These are phyloP conservation scores for Cyberlindnera sargentensis DNA, from an alignment of 805 yeast species.

Conservation along the genomic window DNA sequence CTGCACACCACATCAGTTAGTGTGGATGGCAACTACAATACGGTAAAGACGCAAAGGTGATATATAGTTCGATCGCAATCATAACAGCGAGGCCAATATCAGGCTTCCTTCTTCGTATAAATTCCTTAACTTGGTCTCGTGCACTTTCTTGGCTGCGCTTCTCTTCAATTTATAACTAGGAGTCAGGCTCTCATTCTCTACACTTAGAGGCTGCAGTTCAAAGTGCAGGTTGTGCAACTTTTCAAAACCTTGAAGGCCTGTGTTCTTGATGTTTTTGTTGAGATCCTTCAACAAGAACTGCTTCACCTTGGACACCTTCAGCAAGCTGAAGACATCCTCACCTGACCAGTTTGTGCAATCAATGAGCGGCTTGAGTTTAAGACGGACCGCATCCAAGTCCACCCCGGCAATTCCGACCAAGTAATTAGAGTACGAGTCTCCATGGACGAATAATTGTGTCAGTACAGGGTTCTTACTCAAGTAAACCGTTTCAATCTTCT, in stretches of 20 bases:
- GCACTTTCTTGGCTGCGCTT: constrained; percentile 38
- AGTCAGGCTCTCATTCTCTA: constrained; percentile 55
- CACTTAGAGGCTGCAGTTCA: constrained; percentile 50
- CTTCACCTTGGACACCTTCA: constrained; percentile 8
- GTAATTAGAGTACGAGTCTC: constrained; percentile 42
- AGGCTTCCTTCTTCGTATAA: constrained; percentile 43
- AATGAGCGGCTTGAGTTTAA: neutral
- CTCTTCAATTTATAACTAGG: constrained; percentile 58
- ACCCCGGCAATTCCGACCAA: constrained; percentile 51
- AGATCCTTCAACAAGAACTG: constrained; percentile 3
- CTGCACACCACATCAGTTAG: too few species aligned
- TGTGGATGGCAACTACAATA: too few species aligned
- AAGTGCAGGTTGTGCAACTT: constrained; percentile 47
- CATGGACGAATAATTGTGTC: constrained; percentile 46
- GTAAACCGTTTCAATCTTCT: constrained; percentile 53
- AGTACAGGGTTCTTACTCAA: constrained; percentile 34
- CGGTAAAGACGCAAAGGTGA: too few species aligned
- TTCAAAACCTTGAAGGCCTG: constrained; percentile 44
- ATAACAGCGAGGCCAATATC: constrained; percentile 3
- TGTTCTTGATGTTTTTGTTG: constrained; percentile 6
- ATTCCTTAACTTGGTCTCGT: constrained; percentile 30
- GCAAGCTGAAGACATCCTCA: constrained; percentile 5
- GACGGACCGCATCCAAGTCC: constrained; percentile 28
- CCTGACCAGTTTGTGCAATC: constrained; percentile 5
- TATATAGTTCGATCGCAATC: constrained; percentile 2